Evolutionary conservation across 2,329 filamentous ascomycete species (phyloP), one percentile per base, ranked within the genome.

Genomic region (Graphilbum ipis-grandicollis): DNA sequence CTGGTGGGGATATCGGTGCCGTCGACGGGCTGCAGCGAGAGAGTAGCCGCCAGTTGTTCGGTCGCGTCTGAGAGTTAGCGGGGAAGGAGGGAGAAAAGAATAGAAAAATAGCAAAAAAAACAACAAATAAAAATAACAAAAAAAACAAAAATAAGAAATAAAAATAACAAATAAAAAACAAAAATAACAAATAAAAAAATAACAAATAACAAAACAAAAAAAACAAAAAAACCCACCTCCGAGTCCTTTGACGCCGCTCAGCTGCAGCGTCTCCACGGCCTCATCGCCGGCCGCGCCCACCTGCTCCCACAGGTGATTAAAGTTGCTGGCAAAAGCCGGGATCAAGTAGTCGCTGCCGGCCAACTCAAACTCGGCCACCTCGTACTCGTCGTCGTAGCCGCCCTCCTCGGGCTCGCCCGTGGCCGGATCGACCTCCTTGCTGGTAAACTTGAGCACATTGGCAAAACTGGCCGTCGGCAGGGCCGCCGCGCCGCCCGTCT

Each of bases 311-410:
- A 96, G 72, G 50, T 93, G 84, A 53, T 82, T 84, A 55, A 96
- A 98, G 65, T 84, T 93, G 54, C 86, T 81, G 15, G 86, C 86
- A 56, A 93, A 98, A 2, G 84, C 79, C 17, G 90, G 90, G 34
- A 93, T 71, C 43, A 98, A 75, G 57, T 94, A 98, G 57, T 98
- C 90, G 47, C 84, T 85, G 40, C 88, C 90, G 15, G 75, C 71
- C 42, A 98, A 72, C 43, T 94, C 86, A 42, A 96, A 75, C 53
- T 94, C 85, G 43, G 90, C 84, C 41, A 96, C 80, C 60, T 94
- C 83, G 53, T 98, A 98, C 60, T 98, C 90, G 51, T 98, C 90
- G 37, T 96, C 88, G 56, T 96, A 96, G 33, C 90, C 90, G 33
- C 63, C 69, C 14, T 93, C 85, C 56, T 98, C 90, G 1, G 88